A percentile compares a stretch with the other conserved stretches of the same genome.
phyloP scores from a whole-genome alignment of 805 yeast genomes.

The Metschnikowia continentalis region DNA sequence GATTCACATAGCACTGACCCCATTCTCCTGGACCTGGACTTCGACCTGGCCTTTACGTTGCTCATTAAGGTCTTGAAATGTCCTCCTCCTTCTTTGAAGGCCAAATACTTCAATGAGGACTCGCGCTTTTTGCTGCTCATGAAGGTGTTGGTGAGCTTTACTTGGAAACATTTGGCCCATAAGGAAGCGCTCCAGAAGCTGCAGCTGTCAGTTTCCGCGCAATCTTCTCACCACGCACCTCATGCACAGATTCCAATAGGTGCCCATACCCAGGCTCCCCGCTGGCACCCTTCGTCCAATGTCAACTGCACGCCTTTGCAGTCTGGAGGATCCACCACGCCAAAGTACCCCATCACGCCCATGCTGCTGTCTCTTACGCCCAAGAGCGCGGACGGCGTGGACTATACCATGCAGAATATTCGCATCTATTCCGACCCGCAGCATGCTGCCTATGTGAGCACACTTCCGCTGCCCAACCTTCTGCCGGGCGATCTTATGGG shows the following conservation, averaged over 20 bases:
- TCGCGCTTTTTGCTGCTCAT: conserved; percentile 34
- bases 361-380: conserved; percentile 20
- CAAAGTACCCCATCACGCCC: conserved; percentile 25
- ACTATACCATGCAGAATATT: conserved; percentile 3
- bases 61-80: conserved; percentile 37
- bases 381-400: conserved; percentile 5
- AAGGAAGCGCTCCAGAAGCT: conserved; percentile 6
- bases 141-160: conserved; percentile 31
- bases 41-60: conserved; percentile 16
- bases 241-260: no score
- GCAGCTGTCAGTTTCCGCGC: conserved; percentile 1
- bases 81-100: conserved; percentile 45
- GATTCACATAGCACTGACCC: conserved; percentile 5
- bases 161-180: conserved; percentile 24
- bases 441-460: conserved; percentile 1
- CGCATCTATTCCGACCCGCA: conserved; percentile 23
- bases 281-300: neutral
- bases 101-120: conserved; percentile 40
- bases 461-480: conserved; percentile 18
- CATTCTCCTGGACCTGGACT: conserved; percentile 10
- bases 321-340: conserved; percentile 27
- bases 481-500: conserved; percentile 16
- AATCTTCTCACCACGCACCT: no score
- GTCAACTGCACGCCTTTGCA: conserved; percentile 8
- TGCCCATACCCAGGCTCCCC: neutral